A percentile compares a stretch with the other conserved stretches of the same genome.
phyloP scores from a whole-genome alignment of 1,284 basidiomycete species.

The Violaceomyces palustris region DNA sequence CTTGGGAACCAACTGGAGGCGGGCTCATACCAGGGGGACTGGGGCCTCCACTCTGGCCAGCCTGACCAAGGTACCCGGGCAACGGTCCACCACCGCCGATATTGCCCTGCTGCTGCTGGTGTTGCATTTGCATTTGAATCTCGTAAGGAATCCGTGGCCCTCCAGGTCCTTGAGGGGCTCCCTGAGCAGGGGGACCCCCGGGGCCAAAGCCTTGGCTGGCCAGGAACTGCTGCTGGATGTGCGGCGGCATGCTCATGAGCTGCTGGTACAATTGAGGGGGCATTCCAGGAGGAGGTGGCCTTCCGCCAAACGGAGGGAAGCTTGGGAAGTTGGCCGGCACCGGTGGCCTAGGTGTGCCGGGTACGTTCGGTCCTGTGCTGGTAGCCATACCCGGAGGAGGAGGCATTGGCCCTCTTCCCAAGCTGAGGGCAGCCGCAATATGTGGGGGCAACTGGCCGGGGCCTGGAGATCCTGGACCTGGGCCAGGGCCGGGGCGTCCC shows the following conservation, averaged over 20 bases:
- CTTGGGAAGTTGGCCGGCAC: constrained; percentile 18
- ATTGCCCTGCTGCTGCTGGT: constrained; percentile 1
- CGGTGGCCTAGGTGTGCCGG: constrained; percentile 10
- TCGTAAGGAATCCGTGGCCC: constrained; percentile 21
- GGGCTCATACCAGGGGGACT: constrained; percentile 3
- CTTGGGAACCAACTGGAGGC: constrained; percentile 12
- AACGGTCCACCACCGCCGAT: neutral
- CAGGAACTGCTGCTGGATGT: constrained; percentile 41
- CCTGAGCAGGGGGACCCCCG: constrained; percentile 3
- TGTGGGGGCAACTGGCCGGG: constrained; percentile 32
- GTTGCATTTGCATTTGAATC: too few species aligned
- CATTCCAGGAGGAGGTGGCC: constrained; percentile 26
- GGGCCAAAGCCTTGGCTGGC: constrained; percentile 16
- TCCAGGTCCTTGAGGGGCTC: too few species aligned
- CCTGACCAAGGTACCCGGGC: neutral
- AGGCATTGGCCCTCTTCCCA: constrained; percentile 22
- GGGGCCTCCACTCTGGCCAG: constrained; percentile 2
- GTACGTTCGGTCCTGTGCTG: constrained; percentile 11
- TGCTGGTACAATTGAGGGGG: constrained; percentile 45
- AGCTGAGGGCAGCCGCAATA: constrained; percentile 22
- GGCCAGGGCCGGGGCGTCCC: constrained; percentile 23
- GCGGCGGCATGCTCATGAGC: constrained; percentile 41
- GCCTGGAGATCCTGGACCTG: constrained; percentile 8
- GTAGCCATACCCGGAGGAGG: constrained; percentile 20
- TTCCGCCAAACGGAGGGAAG: constrained; percentile 14